phyloP scores from a whole-genome alignment of 192 early-diverging fungal genomes.

The Coemansia sp. region DNA sequence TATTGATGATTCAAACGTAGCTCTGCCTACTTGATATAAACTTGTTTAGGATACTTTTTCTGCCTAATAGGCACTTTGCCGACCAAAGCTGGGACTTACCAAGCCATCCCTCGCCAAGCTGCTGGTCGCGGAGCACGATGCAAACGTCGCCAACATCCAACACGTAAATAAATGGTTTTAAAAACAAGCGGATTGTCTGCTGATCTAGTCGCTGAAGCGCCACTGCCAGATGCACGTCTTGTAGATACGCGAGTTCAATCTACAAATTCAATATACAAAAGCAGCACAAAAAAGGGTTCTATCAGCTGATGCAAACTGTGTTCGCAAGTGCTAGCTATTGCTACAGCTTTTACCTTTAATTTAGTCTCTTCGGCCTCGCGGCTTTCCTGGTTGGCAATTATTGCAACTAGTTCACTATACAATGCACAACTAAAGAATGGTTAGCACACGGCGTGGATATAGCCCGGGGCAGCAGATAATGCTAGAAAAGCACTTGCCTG shows the following conservation, averaged over 20 bases:
- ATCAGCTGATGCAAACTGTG: neutral
- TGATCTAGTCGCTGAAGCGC: constrained; percentile 19
- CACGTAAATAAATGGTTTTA: constrained; percentile 13
- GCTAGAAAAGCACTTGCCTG: constrained; percentile 5
- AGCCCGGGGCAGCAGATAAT: neutral
- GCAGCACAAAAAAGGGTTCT: neutral
- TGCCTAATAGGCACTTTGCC: neutral
- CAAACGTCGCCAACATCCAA: constrained; percentile 8
- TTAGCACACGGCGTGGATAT: constrained; percentile 1
- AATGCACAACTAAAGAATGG: neutral
- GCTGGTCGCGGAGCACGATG: constrained; percentile 17
- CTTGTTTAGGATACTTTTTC: neutral
- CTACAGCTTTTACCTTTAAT: constrained; percentile 16
- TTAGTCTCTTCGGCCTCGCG: constrained; percentile 7
- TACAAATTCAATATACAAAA: constrained; percentile 10
- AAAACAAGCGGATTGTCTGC: constrained; percentile 1
- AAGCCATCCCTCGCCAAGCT: constrained; percentile 27
- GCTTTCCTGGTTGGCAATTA: constrained; percentile 23
- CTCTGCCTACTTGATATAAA: neutral
- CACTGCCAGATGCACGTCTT: constrained; percentile 36
- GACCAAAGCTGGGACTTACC: constrained; percentile 11
- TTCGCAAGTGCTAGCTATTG: neutral
- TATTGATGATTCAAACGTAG: neutral
- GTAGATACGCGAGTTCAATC: constrained; percentile 25
- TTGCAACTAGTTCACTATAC: constrained; percentile 30